A percentile compares a stretch with the other conserved stretches of the same genome.
Conservation (phyloP, 371 early-diverging fungal genomes). For the Mucor irregularis region DNA sequence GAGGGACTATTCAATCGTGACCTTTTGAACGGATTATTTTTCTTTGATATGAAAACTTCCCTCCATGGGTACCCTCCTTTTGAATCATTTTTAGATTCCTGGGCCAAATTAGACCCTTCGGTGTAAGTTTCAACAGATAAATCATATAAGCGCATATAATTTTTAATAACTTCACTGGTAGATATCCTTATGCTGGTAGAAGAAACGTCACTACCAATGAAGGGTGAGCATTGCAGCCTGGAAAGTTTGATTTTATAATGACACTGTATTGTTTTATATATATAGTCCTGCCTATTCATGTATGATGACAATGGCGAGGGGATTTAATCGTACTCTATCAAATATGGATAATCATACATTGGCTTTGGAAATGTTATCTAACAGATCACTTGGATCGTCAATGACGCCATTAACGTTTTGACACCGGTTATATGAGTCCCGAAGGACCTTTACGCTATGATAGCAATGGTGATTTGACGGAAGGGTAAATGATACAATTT, state of each 20-base stretch:
- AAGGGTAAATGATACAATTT: constrained; percentile 26
- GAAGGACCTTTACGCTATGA: constrained; percentile 56
- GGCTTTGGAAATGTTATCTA: constrained; percentile 34
- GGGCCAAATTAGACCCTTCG: constrained; percentile 40
- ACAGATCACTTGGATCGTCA: constrained; percentile 36
- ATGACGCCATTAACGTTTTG: constrained; percentile 45
- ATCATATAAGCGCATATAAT: not conserved
- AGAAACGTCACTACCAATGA: constrained; percentile 55
- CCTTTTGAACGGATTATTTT: constrained; percentile 31
- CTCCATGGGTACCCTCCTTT: constrained; percentile 52
- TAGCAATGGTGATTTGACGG: constrained; percentile 48
- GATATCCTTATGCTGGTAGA: constrained; percentile 56
- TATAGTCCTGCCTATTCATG: constrained; percentile 45
- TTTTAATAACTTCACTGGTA: constrained; percentile 5
- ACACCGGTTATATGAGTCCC: constrained; percentile 54
- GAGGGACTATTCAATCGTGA: constrained; percentile 1
- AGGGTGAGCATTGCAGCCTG: constrained; percentile 45
- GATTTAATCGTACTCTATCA: constrained; percentile 37
- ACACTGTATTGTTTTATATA: not conserved
- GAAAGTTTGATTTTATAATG: not conserved
- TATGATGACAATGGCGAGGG: constrained; percentile 57
- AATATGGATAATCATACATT: constrained; percentile 32
- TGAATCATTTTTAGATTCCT: constrained; percentile 48
- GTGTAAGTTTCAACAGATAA: constrained; percentile 34
- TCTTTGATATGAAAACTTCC: constrained; percentile 52